Conservation (phyloP, 1,139 yeast genomes). For the Lodderomyces pseudojiufengensis region DNA sequence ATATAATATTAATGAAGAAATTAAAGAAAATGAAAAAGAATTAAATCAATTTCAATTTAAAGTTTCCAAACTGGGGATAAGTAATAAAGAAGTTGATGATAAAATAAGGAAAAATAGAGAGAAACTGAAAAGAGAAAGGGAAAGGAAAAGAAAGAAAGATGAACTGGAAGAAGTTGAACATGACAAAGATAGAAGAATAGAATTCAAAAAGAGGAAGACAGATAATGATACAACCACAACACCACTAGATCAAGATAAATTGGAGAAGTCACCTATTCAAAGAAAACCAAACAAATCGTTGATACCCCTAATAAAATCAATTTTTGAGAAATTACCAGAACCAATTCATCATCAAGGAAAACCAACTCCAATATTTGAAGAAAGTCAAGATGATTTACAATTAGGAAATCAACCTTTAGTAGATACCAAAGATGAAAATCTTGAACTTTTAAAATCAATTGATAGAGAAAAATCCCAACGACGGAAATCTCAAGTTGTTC, state of each 20-base stretch:
- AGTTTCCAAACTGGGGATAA: constrained; percentile 49
- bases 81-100: constrained; percentile 35
- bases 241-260: constrained; percentile 6
- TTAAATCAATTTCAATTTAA: constrained; percentile 41
- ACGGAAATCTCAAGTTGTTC: constrained; percentile 50
- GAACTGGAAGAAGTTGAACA: constrained; percentile 11
- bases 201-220: constrained; percentile 13
- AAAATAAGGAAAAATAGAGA: constrained; percentile 27
- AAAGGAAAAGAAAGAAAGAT: constrained; percentile 13
- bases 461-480: constrained; percentile 27
- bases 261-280: constrained; percentile 5
- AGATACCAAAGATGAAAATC: constrained; percentile 22
- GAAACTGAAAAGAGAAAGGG: constrained; percentile 21
- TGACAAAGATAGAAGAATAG: constrained; percentile 2
- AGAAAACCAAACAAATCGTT: constrained; percentile 14
- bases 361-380: constrained; percentile 24
- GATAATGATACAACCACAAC: constrained; percentile 14
- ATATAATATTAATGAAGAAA: constrained; percentile 66
- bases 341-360: constrained; percentile 26
- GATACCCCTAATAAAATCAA: constrained; percentile 15
- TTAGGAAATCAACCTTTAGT: too few relatives aligned
- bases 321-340: constrained; percentile 24
- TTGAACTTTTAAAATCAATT: constrained; percentile 25
- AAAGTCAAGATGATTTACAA: constrained; percentile 15
- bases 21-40: constrained; percentile 33